A percentile compares a stretch with the other conserved stretches of the same genome.
Evolutionary conservation across 768 basidiomycete genomes (phyloP).

Genomic region (Boletus subcaerulescens): DNA sequence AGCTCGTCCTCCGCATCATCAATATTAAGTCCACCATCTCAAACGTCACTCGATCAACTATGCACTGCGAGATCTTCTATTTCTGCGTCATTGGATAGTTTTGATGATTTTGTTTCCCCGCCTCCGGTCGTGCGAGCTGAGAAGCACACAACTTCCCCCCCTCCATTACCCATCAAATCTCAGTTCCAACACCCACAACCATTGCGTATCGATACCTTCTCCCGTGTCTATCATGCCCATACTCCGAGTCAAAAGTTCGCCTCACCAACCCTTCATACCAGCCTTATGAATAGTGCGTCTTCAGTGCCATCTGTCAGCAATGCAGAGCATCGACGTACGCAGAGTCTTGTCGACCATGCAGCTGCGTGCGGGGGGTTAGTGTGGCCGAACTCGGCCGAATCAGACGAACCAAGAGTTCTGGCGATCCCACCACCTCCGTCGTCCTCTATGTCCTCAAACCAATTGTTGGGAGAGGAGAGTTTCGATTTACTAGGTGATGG

Average conservation of each 20-base stretch:
- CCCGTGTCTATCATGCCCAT: constrained; percentile 20
- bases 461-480: neutral
- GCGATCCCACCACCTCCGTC: constrained; percentile 29
- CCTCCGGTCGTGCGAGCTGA: constrained; percentile 3
- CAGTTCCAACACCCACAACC: constrained; percentile 3
- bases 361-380: constrained; percentile 41
- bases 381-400: constrained; percentile 36
- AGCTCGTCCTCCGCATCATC: constrained; percentile 28
- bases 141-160: constrained; percentile 47
- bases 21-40: constrained; percentile 20
- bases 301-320: constrained; percentile 29
- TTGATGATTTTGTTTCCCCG: constrained; percentile 47
- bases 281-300: constrained; percentile 12
- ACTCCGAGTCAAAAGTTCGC: constrained; percentile 14
- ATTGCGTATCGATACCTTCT: constrained; percentile 9
- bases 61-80: constrained; percentile 20
- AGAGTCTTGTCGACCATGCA: constrained; percentile 55
- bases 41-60: constrained; percentile 20
- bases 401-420: constrained; percentile 22
- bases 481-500: constrained; percentile 21
- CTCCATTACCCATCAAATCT: constrained; percentile 39
- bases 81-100: constrained; percentile 40
- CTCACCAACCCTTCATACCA: constrained; percentile 11
- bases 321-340: constrained; percentile 54
- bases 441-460: constrained; percentile 2